These are phyloP conservation scores for Blastomyces parvus DNA, from an alignment of 2,329 filamentous ascomycete genomes.

Conservation along the genomic window DNA sequence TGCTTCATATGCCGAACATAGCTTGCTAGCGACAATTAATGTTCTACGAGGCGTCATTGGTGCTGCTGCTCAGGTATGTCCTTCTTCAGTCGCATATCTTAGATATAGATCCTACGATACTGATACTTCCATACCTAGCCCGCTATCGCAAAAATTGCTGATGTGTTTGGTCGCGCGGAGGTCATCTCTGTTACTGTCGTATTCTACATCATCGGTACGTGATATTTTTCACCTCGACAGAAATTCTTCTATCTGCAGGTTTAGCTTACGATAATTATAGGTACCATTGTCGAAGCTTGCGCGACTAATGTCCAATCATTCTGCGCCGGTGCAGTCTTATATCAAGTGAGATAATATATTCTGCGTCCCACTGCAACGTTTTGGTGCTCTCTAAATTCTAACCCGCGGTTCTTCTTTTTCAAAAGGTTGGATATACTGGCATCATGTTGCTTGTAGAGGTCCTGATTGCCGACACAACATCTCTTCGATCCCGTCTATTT, in stretches of 20 bases:
- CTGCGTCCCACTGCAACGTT: not conserved
- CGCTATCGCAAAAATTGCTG: slow-evolving; percentile 53
- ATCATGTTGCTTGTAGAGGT: slow-evolving; percentile 55
- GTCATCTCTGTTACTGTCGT: slow-evolving; percentile 47
- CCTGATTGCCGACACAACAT: slow-evolving; percentile 55
- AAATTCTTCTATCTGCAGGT: not conserved
- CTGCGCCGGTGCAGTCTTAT: slow-evolving; percentile 49
- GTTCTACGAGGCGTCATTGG: slow-evolving; percentile 51
- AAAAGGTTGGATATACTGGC: slow-evolving; percentile 52
- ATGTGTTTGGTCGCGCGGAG: slow-evolving; percentile 54
- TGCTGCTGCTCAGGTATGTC: slow-evolving; percentile 43
- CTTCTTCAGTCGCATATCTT: not conserved
- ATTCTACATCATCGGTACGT: slow-evolving; percentile 45
- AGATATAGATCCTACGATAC: not conserved
- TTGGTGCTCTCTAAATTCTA: not conserved
- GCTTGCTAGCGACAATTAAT: slow-evolving; percentile 50
- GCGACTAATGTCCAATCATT: slow-evolving; percentile 44
- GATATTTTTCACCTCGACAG: not conserved
- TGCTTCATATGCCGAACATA: slow-evolving; percentile 43
- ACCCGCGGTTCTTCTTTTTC: not conserved
- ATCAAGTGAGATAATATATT: slow-evolving; percentile 33
- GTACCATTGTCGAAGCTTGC: slow-evolving; percentile 49
- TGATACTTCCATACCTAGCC: slow-evolving; percentile 31
- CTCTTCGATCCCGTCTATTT: slow-evolving; percentile 52
- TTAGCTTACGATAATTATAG: slow-evolving; percentile 18